Base-by-base conservation (phyloP, 73 alveolate species). In the Tetrahymena elliotti region DNA sequence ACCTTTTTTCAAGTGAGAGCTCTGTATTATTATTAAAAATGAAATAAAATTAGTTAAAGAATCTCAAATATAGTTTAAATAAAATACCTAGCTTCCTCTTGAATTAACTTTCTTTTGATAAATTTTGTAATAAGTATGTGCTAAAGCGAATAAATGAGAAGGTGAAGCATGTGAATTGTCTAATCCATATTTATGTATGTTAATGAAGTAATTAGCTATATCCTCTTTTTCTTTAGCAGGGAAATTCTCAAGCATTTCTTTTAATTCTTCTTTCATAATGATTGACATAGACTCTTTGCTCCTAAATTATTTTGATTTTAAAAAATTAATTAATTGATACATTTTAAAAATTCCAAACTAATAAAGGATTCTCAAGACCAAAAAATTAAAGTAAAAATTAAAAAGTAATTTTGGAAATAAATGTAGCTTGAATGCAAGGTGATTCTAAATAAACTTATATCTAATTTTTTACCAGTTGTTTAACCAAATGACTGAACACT, bases 1-100 rank as follows among this genome's bases (percentile, higher is more conserved):
- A 53, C 99, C 99, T 95, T 98, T 98, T 95, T 98, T 96, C 96
- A 99, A 96, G 95, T 99, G 99, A 92, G 97, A 97, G 22, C 99
- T 95, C 95, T 99, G 99, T 3, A 68, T 68, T 4, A 18, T 68
- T 18, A 27, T 0, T 27, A 68, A 24, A 0, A 24, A 68, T 4
- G 11, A 18, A 4, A 68, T 68, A 0, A 27, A 10, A 68, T 68
- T 22, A 68, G n/a, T 68, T 40, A 40, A n/a, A 68, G 16, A 2
- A 94, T 99, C 99, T 18, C 31, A 31, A 68, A 68, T 24, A n/a
- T 40, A 10, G 15, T 3, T 31, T 31, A 13, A 1, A 68, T 18
- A 68, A 24, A 24, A 22, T 33, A 94, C 96, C 93, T 94, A 52
- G 34, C 93, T 84, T 7, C 99, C 99, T 93, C 99, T 98, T 35